Conservation (phyloP, 371 early-diverging fungal species). For the Zopfochytrium polystomum region DNA sequence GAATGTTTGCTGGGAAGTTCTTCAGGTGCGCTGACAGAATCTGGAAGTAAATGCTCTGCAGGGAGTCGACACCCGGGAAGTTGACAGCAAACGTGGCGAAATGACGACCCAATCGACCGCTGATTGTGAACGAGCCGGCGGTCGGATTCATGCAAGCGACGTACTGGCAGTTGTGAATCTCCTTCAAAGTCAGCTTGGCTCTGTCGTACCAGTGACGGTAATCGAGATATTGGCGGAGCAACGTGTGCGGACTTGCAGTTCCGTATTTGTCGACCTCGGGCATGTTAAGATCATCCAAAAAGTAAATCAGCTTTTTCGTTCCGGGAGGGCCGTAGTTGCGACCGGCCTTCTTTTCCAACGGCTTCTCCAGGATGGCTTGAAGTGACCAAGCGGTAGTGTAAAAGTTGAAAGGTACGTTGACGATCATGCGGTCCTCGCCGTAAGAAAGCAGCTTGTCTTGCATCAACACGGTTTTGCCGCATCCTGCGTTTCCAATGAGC, state of each 20-base stretch:
- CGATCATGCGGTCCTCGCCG: constrained; percentile 55
- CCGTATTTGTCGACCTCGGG: constrained; percentile 67
- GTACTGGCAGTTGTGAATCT: constrained; percentile 66
- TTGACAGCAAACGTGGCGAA: constrained; percentile 60
- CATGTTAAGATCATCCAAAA: constrained; percentile 66
- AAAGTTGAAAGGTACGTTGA: constrained; percentile 65
- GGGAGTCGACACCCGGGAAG: constrained; percentile 55
- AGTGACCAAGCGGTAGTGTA: constrained; percentile 61
- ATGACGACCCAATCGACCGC: constrained; percentile 55
- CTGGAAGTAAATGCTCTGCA: constrained; percentile 54
- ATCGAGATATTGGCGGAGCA: constrained; percentile 59
- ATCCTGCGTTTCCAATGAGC: constrained; percentile 61
- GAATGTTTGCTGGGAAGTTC: constrained; percentile 44
- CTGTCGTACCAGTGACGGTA: constrained; percentile 65
- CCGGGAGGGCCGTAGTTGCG: constrained; percentile 65
- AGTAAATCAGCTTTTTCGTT: constrained; percentile 60
- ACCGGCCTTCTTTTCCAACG: constrained; percentile 64
- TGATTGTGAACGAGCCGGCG: constrained; percentile 61
- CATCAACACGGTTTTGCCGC: constrained; percentile 63
- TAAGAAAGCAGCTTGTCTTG: constrained; percentile 59
- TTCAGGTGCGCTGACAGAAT: constrained; percentile 52
- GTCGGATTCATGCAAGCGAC: constrained; percentile 69
- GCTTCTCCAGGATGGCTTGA: constrained; percentile 59
- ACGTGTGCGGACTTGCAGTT: constrained; percentile 56
- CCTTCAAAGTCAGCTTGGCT: constrained; percentile 58